Evolutionary conservation across 257 asterid genomes (phyloP), one percentile per base, ranked within the genome.

Genomic region (Voacanga thouarsii): DNA sequence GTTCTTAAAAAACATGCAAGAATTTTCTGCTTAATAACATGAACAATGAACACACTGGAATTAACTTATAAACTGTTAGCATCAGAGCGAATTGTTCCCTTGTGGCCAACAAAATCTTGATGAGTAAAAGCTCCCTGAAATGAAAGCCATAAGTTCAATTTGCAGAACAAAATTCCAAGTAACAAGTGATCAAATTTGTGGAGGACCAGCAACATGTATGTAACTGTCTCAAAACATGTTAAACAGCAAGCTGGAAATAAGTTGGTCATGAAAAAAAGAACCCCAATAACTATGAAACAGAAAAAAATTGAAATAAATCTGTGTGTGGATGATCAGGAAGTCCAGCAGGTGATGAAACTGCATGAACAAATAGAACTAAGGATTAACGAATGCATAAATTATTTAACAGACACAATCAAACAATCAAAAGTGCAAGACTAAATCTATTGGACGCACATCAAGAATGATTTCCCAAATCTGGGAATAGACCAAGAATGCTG

Each of bases 281-380:
- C 18, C 28, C 6, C 8, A 47, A 43, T 16, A 15, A 47, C 11
- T 33, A 55, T 12, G 6, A 19, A 43, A 50, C 53, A 75, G 64
- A 50, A 41, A 57, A 60, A 16, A 30, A 66, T 64, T 41, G 74
- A 39, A 6, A 75, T n/a, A n/a, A 84, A 92, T 98, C 99, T 86
- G 96, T 86, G 88, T 95, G 99, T 26, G 99, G 99, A 85, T 95
- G 99, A 56, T 95, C 98, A 19, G 99, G 98, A 78, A 95, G 92
- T 83, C 98, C 99, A 71, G 96, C 99, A 67, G 99, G 97, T 15
- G 97, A 91, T 43, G 96, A 69, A 82, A 95, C 99, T 95, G 93
- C 26, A 79, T 76, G 8, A 71, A 71, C 66, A 59, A 47, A 84
- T 23, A 55, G 41, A 59, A 70, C 23, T n/a, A 5, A 7, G 16